Evolutionary conservation across 2,329 filamentous ascomycete genomes (phyloP).

Genomic region (Podosphaera fusca): DNA sequence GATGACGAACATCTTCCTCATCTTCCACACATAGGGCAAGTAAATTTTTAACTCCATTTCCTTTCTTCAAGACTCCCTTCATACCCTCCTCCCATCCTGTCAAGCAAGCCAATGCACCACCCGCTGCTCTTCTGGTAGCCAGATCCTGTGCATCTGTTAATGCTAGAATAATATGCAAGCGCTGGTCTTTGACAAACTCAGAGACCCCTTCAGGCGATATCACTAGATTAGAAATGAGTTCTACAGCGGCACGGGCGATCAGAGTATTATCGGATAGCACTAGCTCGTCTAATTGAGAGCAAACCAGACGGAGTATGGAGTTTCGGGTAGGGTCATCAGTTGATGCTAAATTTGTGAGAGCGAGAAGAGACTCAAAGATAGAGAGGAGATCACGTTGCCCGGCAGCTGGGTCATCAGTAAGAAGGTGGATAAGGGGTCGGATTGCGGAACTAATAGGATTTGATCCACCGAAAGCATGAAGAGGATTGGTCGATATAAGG

Average conservation of each 20-base stretch:
- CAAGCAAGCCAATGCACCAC: slow-evolving; percentile 68
- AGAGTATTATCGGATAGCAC: slow-evolving; percentile 53
- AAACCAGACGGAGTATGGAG: slow-evolving; percentile 50
- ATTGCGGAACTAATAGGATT: slow-evolving; percentile 62
- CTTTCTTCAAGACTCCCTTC: slow-evolving; percentile 42
- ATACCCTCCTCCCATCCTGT: slow-evolving; percentile 59
- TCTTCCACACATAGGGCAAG: slow-evolving; percentile 58
- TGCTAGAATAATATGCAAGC: slow-evolving; percentile 66
- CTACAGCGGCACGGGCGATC: slow-evolving; percentile 62
- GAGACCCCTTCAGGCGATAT: slow-evolving; percentile 41
- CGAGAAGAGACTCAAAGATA: slow-evolving; percentile 73
- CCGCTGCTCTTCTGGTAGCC: slow-evolving; percentile 59
- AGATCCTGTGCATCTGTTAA: slow-evolving; percentile 69
- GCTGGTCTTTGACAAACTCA: slow-evolving; percentile 46
- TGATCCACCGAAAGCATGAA: slow-evolving; percentile 59
- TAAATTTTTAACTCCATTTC: slow-evolving; percentile 54
- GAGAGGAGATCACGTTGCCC: slow-evolving; percentile 60
- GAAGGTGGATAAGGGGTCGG: slow-evolving; percentile 53
- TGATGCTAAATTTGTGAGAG: slow-evolving; percentile 81
- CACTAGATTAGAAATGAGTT: slow-evolving; percentile 80
- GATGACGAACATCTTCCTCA: slow-evolving; percentile 40
- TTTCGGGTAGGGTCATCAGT: slow-evolving; percentile 39
- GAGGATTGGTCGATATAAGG: slow-evolving; percentile 65
- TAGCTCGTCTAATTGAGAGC: slow-evolving; percentile 60
- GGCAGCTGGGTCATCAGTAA: slow-evolving; percentile 37